These are phyloP conservation scores for Desmodesmus armatus DNA, from an alignment of 139 green algal species.

Conservation along the genomic window DNA sequence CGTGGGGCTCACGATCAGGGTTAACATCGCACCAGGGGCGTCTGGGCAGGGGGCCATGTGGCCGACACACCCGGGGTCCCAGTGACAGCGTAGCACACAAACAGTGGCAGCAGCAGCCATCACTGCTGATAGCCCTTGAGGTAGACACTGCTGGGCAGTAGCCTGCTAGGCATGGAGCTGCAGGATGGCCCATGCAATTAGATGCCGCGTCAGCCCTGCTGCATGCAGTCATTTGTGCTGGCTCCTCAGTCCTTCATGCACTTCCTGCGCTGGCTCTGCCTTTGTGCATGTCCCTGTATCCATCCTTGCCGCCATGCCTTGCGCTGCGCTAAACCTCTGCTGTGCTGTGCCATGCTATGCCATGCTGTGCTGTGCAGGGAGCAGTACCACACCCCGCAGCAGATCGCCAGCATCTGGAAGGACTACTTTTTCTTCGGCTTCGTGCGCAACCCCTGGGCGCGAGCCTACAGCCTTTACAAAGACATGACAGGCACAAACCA, in stretches of 20 bases:
- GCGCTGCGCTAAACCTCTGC: background rate
- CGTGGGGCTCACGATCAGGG: too few relatives aligned
- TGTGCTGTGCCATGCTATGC: constrained; percentile 4
- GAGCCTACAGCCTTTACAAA: constrained; percentile 46
- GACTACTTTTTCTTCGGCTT: constrained; percentile 61
- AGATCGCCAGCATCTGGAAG: constrained; percentile 33
- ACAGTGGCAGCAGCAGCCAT: background rate
- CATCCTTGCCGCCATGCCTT: background rate
- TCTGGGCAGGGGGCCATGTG: too few relatives aligned
- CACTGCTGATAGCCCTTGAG: background rate
- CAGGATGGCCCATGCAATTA: too few relatives aligned
- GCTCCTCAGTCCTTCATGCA: background rate
- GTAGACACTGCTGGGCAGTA: background rate
- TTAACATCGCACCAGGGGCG: too few relatives aligned
- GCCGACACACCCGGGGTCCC: too few relatives aligned
- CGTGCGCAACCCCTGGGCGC: constrained; percentile 50
- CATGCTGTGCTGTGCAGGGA: constrained; percentile 14
- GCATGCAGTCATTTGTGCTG: too few relatives aligned
- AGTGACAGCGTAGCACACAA: too few relatives aligned
- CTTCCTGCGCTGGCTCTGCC: background rate
- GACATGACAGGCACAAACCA: constrained; percentile 32
- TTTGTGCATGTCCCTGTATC: background rate
- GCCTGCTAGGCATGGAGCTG: too few relatives aligned
- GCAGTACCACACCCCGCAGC: background rate
- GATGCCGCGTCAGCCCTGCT: too few relatives aligned